Base-by-base conservation (phyloP, 805 yeast species). In the Metschnikowia shivogae region DNA sequence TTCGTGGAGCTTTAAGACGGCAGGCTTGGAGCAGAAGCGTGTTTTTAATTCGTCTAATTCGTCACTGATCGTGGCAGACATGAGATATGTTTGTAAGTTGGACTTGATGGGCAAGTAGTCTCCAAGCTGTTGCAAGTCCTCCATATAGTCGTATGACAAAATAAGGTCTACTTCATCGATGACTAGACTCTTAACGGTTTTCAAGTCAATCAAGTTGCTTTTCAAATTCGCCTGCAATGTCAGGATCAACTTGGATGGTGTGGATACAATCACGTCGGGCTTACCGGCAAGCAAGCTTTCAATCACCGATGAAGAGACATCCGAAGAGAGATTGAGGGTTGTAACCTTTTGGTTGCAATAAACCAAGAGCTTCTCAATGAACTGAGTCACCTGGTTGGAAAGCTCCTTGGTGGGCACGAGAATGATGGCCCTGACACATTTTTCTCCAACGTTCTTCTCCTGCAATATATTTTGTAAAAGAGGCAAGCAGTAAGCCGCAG, bases 91-190 rank as follows among this genome's bases (percentile, higher is more conserved):
- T 68, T 93, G 99, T 54, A 87, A 70, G 47, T 78, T 80, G 50
- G 85, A 84, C 59, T 82, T 82, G 48, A 82, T 68, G n/a, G 89
- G 89, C 50, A 90, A 67, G 50, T 66, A 77, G 22, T 74, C 71
- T 7, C 85, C 75, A 51, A 93, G 76, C 56, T 76, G 77, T 34
- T 77, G 70, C 50, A 92, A 72, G 65, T 93, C 99, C 7, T 88
- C 95, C 53, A 82, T 78, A 63, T 93, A 89, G 20, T 99, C 99
- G 63, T 86, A 93, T 1, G 95, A 84, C 41, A 88, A 68, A 38
- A 93, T 80, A 55, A 93, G 75, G 68, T 93, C 99, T 26, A 93
- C 98, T 67, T 93, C 99, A 69, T 93, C 99, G 50, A 92, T 86
- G 27, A 89, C 95, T 39, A 93, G 67, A 59, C 78, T 87, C 49